phyloP scores from a whole-genome alignment of 2,329 filamentous ascomycete genomes.

The Rhinocladiella similis region DNA sequence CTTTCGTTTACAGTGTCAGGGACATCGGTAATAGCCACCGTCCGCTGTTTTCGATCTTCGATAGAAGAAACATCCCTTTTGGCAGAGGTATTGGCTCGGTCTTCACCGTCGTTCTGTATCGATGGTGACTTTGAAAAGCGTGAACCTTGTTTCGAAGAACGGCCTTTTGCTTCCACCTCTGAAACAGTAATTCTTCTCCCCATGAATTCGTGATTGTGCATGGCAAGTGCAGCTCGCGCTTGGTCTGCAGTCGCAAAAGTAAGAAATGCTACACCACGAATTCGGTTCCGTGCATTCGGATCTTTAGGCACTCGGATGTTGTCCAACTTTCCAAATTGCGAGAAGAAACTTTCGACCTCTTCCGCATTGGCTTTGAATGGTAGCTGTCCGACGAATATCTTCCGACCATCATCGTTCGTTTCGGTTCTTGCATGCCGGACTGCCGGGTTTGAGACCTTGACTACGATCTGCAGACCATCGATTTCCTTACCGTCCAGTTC shows the following conservation, averaged over 20 bases:
- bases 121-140: slow-evolving; percentile 22
- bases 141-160: slow-evolving; percentile 38
- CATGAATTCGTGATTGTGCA: slow-evolving; percentile 71
- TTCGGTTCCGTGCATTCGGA: slow-evolving; percentile 60
- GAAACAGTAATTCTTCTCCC: slow-evolving; percentile 68
- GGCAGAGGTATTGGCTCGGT: slow-evolving; percentile 32
- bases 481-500: slow-evolving; percentile 66
- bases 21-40: slow-evolving; percentile 78
- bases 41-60: slow-evolving; percentile 61
- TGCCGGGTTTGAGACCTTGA: slow-evolving; percentile 80
- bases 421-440: slow-evolving; percentile 77
- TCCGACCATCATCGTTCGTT: slow-evolving; percentile 80
- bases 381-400: slow-evolving; percentile 75
- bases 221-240: slow-evolving; percentile 57
- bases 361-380: slow-evolving; percentile 62
- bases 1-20: slow-evolving; percentile 92
- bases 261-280: slow-evolving; percentile 76
- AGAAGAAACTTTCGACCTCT: slow-evolving; percentile 70
- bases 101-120: not conserved
- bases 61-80: slow-evolving; percentile 27
- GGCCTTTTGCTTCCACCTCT: slow-evolving; percentile 42
- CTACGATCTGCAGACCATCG: slow-evolving; percentile 69
- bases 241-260: slow-evolving; percentile 61
- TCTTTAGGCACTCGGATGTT: slow-evolving; percentile 70
- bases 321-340: slow-evolving; percentile 73